Base-by-base conservation (phyloP, 169 alveolate species). In the Plasmodium vinckei region DNA sequence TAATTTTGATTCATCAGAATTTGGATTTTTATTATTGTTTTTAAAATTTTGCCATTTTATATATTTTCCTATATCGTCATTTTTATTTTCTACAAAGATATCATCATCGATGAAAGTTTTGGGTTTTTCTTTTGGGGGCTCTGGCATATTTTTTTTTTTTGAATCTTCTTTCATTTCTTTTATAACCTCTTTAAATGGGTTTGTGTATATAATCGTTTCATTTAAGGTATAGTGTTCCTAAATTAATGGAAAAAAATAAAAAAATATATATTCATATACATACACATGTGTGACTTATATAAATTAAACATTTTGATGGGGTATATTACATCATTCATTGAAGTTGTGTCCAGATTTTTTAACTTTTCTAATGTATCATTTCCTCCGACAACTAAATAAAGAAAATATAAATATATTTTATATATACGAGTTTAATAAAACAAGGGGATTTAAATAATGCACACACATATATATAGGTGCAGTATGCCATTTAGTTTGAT, bases 121-220 rank as follows among this genome's bases (percentile, higher is more conserved):
- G 33, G 64, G 54, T 27, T 68, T 46, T 61, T 68, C 90, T 73
- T 46, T 54, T 25, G n/a, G 21, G 7, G 23, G 21, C 21, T 67
- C 44, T 42, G 39, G 17, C 12, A 67, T 64, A 59, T 82, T 71
- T 44, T 82, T 68, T 27, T 33, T 69, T 82, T 47, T 69, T 59
- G 33, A 46, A 15, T 68, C 69, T 68, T 61, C 84, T 25, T 82
- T 82, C 90, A 82, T 82, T 42, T 82, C 86, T 12, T 68, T 56
- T 33, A 82, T 47, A 42, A 68, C 90, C 42, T 82, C 90, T 68
- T 65, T 82, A 71, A 82, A 82, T 51, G 90, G 90, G 61, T 82
- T 82, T 63, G 84, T 69, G 39, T 82, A 82, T 27, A 82, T 69
- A 60, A 82, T 82, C 23, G 70, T 47, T 67, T 82, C 90, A 19